These are phyloP conservation scores for Irpex rosettiformis DNA, from an alignment of 1,284 basidiomycete species.

Conservation along the genomic window DNA sequence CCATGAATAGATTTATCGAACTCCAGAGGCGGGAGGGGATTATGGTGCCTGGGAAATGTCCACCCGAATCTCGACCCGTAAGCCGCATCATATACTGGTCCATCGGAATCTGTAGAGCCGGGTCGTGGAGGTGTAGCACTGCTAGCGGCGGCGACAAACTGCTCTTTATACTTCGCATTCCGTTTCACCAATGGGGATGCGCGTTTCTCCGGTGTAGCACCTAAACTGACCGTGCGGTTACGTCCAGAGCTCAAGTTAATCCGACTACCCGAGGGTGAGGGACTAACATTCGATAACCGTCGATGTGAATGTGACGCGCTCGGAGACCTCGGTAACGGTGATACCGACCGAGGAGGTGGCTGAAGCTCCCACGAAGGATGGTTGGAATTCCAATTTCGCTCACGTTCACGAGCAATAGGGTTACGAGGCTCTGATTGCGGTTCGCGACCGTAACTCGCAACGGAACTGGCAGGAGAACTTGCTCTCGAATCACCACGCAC, in stretches of 20 bases:
- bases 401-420: constrained; percentile 35
- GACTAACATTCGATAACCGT: background rate
- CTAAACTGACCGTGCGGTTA: constrained; percentile 4
- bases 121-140: background rate
- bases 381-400: constrained; percentile 60
- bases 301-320: background rate
- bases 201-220: background rate
- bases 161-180: background rate
- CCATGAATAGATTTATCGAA: constrained; percentile 32
- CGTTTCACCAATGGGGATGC: background rate
- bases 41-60: constrained; percentile 34
- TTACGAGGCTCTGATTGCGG: constrained; percentile 24
- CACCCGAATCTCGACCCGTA: constrained; percentile 37
- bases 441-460: constrained; percentile 18
- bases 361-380: constrained; percentile 44
- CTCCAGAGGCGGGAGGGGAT: constrained; percentile 37
- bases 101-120: background rate
- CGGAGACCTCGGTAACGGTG: constrained; percentile 19
- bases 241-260: background rate
- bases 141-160: background rate
- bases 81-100: constrained; percentile 18
- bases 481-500: constrained; percentile 19
- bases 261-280: background rate
- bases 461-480: constrained; percentile 20
- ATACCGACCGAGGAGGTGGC: constrained; percentile 15